Percentiles rank a stretch among this genome's conserved stretches.
Conservation (phyloP, 257 asterid genomes). For the Solanum virginianum region DNA sequence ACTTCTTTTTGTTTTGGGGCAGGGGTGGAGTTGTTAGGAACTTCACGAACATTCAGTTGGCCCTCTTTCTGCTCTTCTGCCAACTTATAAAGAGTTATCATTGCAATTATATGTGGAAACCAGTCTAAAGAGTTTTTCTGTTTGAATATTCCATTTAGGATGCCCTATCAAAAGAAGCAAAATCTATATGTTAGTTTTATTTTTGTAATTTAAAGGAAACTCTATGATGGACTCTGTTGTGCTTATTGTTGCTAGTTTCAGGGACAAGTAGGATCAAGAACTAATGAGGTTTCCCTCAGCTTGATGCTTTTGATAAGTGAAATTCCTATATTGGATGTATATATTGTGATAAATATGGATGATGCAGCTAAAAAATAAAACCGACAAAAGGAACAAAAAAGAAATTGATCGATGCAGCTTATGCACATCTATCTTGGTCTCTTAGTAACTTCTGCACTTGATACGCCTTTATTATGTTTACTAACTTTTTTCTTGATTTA, state of each 20-base stretch:
- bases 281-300: not conserved
- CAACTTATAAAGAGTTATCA: not conserved
- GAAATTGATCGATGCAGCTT: not conserved
- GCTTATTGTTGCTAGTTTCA: not conserved
- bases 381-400: not conserved
- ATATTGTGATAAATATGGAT: not conserved
- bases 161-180: not conserved
- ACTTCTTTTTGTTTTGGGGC: not conserved
- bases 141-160: not conserved
- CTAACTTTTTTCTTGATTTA: not conserved
- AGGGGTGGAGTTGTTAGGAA: not conserved
- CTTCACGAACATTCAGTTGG: not conserved
- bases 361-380: not conserved
- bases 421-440: not conserved
- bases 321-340: not conserved
- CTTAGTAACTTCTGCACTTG: not conserved
- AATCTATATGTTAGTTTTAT: not conserved
- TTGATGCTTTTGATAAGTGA: not conserved
- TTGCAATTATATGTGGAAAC: not conserved
- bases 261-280: not conserved
- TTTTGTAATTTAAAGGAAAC: not conserved
- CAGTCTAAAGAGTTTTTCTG: not conserved
- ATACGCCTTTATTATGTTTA: not conserved
- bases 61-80: not conserved
- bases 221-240: not conserved